These are phyloP conservation scores for Starmerella kuoi DNA, from an alignment of 805 yeast species.

Conservation along the genomic window DNA sequence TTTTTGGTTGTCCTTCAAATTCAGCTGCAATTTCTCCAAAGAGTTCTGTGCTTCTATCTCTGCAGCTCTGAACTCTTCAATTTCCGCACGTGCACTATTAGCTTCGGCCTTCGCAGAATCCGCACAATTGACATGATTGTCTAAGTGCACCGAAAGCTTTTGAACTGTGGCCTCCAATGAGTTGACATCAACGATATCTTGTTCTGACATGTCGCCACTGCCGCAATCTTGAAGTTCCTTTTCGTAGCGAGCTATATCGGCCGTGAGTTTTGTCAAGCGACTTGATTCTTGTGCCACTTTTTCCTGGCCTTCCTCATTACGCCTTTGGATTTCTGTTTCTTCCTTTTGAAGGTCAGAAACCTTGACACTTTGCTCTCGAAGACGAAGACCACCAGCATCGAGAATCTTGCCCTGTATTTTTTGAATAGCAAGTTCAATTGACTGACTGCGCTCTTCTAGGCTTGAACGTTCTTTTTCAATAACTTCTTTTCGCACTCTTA, in stretches of 20 bases:
- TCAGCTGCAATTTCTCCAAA: not conserved
- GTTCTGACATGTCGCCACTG: constrained; percentile 15
- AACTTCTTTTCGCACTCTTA: constrained; percentile 16
- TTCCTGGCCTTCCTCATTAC: constrained; percentile 44
- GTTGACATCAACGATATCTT: constrained; percentile 13
- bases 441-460: constrained; percentile 44
- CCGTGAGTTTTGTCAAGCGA: constrained; percentile 12
- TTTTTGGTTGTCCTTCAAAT: not conserved
- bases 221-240: constrained; percentile 19
- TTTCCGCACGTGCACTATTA: constrained; percentile 29
- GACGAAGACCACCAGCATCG: constrained; percentile 81
- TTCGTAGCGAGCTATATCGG: constrained; percentile 30
- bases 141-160: not conserved
- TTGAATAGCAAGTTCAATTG: constrained; percentile 44
- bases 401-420: constrained; percentile 62
- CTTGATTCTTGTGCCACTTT: constrained; percentile 21
- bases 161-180: constrained; percentile 4
- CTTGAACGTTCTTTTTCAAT: constrained; percentile 30
- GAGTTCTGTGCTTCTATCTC: constrained; percentile 19
- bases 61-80: constrained; percentile 25
- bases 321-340: constrained; percentile 27
- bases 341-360: constrained; percentile 59
- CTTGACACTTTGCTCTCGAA: constrained; percentile 59
- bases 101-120: constrained; percentile 20
- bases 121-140: not conserved